Evolutionary conservation across 2,329 filamentous ascomycete genomes (phyloP).

Genomic region (Colletotrichum sp.): DNA sequence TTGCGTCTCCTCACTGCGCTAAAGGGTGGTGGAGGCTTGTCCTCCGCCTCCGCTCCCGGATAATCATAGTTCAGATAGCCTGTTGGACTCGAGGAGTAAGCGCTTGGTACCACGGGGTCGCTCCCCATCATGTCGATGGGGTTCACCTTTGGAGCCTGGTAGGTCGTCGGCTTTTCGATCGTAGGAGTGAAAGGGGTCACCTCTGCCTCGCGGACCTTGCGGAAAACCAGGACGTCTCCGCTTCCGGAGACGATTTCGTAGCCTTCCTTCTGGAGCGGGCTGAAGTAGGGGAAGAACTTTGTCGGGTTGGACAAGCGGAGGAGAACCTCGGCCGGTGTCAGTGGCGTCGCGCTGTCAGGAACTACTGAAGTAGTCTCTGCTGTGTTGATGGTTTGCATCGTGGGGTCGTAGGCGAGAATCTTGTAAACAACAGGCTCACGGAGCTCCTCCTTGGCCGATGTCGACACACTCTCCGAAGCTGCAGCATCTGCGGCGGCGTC

Average conservation of each 20-base stretch:
- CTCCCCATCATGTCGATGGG: constrained; percentile 63
- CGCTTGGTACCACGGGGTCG: constrained; percentile 42
- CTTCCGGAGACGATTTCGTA: constrained; percentile 71
- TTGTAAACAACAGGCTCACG: constrained; percentile 55
- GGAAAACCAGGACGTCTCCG: constrained; percentile 70
- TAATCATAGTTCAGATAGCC: constrained; percentile 69
- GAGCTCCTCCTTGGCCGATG: not conserved
- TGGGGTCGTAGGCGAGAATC: constrained; percentile 69
- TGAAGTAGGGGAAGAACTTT: constrained; percentile 70
- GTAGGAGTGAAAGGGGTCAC: not conserved
- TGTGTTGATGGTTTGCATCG: constrained; percentile 59
- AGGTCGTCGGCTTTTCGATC: constrained; percentile 18
- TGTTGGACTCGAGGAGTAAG: constrained; percentile 68
- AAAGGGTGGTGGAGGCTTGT: constrained; percentile 41
- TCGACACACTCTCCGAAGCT: not conserved
- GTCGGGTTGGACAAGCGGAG: constrained; percentile 65
- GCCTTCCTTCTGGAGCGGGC: constrained; percentile 61
- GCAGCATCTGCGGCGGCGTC: not conserved
- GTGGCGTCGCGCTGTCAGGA: constrained; percentile 49
- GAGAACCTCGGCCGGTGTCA: constrained; percentile 66
- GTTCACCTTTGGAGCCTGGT: constrained; percentile 46
- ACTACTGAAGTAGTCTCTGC: constrained; percentile 66
- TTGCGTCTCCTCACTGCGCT: constrained; percentile 40
- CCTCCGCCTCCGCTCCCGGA: constrained; percentile 31
- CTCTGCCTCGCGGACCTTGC: constrained; percentile 54